These are phyloP conservation scores for Bruguiera sexangula DNA, from an alignment of 345 rosid species.

Conservation along the genomic window DNA sequence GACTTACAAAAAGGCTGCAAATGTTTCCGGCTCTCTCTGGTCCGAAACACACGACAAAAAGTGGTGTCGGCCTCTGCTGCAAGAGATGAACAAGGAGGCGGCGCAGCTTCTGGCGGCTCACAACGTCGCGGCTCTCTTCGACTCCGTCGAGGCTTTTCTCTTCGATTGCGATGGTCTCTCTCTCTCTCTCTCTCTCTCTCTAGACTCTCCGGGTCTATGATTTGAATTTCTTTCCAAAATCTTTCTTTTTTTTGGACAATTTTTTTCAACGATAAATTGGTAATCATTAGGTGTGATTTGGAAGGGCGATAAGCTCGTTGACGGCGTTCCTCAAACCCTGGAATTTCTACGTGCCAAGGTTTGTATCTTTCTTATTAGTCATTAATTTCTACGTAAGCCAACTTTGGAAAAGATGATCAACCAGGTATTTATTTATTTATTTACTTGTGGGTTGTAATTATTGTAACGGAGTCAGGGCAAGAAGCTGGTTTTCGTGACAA, in stretches of 20 bases:
- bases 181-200: background rate
- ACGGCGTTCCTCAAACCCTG: constrained; percentile 61
- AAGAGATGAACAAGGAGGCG: background rate
- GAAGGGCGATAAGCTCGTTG: constrained; percentile 79
- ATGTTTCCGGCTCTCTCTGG: no score
- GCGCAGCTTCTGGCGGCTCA: constrained; percentile 41
- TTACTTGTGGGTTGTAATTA: background rate
- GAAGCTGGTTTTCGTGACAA: constrained; percentile 78
- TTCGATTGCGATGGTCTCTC: constrained; percentile 63
- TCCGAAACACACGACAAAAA: background rate
- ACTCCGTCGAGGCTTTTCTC: constrained; percentile 64
- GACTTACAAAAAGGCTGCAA: no score
- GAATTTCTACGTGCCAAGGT: constrained; percentile 73
- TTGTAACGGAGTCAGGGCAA: constrained; percentile 51
- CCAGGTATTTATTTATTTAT: background rate
- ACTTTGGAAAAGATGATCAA: background rate
- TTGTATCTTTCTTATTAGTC: background rate
- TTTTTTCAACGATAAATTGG: background rate
- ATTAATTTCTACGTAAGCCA: no score
- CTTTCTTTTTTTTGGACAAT: background rate
- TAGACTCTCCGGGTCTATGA: background rate
- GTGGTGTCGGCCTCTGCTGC: no score
- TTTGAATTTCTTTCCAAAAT: background rate
- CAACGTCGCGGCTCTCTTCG: constrained; percentile 41
- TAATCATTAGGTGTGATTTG: constrained; percentile 73